phyloP scores from a whole-genome alignment of 768 basidiomycete genomes.

The Termitomyces sp. region DNA sequence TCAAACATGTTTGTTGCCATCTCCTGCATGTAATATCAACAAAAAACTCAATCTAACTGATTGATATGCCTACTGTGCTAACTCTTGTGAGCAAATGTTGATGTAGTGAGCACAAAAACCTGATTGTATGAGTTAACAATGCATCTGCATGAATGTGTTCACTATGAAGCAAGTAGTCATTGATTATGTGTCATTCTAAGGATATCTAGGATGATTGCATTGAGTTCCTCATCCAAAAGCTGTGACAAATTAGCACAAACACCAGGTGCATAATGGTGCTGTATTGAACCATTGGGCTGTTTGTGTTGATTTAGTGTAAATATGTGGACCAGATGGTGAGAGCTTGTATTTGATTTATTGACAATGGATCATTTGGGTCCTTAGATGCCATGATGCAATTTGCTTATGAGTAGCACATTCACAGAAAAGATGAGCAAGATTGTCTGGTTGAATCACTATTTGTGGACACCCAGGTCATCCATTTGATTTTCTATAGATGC shows the following conservation, averaged over 20 bases:
- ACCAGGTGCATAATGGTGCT: background rate
- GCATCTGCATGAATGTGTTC: background rate
- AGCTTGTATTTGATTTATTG: background rate
- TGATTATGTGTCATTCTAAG: too few relatives aligned
- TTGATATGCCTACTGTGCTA: too few relatives aligned
- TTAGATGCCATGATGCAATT: conserved; percentile 5
- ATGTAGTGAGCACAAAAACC: too few relatives aligned
- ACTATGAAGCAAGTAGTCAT: background rate
- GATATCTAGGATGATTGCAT: background rate
- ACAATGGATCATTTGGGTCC: background rate
- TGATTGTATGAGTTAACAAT: too few relatives aligned
- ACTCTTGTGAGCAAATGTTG: too few relatives aligned
- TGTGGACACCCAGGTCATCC: background rate
- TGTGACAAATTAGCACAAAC: background rate
- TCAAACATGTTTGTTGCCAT: too few relatives aligned
- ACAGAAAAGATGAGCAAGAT: conserved; percentile 2
- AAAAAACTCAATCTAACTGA: too few relatives aligned
- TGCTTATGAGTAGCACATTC: conserved; percentile 4
- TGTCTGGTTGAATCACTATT: conserved; percentile 1
- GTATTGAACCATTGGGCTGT: background rate
- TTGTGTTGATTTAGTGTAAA: background rate
- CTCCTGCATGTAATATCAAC: too few relatives aligned
- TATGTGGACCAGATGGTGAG: background rate
- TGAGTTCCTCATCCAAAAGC: background rate
- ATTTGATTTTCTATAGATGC: background rate